Evolutionary conservation across 352 stramenopile genomes (phyloP), one percentile per base, ranked within the genome.

Genomic region (Blastocystis hominis): DNA sequence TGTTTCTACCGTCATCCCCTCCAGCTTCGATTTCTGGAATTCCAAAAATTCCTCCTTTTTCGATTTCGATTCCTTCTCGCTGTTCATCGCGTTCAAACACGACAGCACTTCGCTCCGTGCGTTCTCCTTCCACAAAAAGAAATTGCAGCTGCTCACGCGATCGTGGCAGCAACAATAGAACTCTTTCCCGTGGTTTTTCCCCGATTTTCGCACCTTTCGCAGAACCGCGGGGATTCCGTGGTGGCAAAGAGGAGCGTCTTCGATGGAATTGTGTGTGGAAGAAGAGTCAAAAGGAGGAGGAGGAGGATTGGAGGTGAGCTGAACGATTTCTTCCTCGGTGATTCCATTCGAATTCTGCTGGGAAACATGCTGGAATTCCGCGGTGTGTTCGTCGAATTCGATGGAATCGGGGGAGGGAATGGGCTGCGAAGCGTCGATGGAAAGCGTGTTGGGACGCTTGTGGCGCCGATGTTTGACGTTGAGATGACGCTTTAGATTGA

Each of bases 401-500:
- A n/a, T 20, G 7, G 44, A n/a, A 53, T 5, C 5, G 36, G 66
- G 50, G 13, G 13, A 13, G n/a, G n/a, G 1, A 59, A 59, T 54
- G 20, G 20, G 3, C 6, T 55, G 6, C 5, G 66, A 1, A 30
- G 24, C 15, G 13, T 40, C 4, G 10, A 59, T 20, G 2, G 38
- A 34, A 0, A 56, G 9, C 46, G 50, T 56, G 24, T 30, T 24
- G 50, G 38, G 17, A 24, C 50, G 50, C 6, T 40, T 17, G 44
- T 68, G 72, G 13, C 7, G 40, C 7, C 36, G 50, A 34, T 68
- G 72, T 13, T 66, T 64, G 47, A 84, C 72, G 46, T 84, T 84
- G 24, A 84, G 24, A 46, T 84, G 72, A 17, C 72, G 72, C 53
- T 84, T 84, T 53, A 84, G 4, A 53, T 84, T 84, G 10, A 84